Conservation (phyloP, 257 asterid genomes). For the Jacaranda copaia region DNA sequence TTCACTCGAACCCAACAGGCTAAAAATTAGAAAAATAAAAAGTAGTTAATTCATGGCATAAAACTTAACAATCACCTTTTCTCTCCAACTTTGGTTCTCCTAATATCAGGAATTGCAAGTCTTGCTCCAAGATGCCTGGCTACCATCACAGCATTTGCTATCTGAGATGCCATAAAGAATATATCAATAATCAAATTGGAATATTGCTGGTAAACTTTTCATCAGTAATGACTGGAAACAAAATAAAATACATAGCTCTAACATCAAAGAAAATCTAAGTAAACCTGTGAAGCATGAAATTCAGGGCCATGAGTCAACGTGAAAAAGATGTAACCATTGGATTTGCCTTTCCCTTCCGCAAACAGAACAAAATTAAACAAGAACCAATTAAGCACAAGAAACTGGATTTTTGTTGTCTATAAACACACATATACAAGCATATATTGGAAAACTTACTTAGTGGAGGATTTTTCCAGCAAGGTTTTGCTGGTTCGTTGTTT, state of each 20-base stretch:
- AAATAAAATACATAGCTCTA: background rate
- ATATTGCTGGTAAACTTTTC: no score
- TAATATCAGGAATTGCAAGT: slow-evolving; percentile 65
- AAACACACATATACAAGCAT: background rate
- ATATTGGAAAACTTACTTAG: slow-evolving; percentile 39
- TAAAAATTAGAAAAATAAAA: no score
- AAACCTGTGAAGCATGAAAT: slow-evolving; percentile 70
- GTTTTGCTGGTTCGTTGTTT: slow-evolving; percentile 37
- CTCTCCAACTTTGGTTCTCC: slow-evolving; percentile 39
- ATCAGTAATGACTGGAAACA: background rate
- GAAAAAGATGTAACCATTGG: slow-evolving; percentile 57
- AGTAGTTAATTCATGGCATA: no score
- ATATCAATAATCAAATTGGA: background rate
- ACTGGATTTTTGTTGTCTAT: background rate
- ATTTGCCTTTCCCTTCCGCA: slow-evolving; percentile 43
- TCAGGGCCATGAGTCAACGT: slow-evolving; percentile 60
- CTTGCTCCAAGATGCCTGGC: slow-evolving; percentile 71
- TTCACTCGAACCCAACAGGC: no score
- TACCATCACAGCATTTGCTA: slow-evolving; percentile 62
- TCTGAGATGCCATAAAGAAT: slow-evolving; percentile 39
- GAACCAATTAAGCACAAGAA: background rate
- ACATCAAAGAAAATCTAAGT: background rate
- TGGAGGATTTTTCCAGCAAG: slow-evolving; percentile 58
- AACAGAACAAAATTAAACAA: background rate
- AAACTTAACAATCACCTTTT: slow-evolving; percentile 43